Base-by-base conservation (phyloP, 2,329 filamentous ascomycete species). In the Rutstroemia sp. region DNA sequence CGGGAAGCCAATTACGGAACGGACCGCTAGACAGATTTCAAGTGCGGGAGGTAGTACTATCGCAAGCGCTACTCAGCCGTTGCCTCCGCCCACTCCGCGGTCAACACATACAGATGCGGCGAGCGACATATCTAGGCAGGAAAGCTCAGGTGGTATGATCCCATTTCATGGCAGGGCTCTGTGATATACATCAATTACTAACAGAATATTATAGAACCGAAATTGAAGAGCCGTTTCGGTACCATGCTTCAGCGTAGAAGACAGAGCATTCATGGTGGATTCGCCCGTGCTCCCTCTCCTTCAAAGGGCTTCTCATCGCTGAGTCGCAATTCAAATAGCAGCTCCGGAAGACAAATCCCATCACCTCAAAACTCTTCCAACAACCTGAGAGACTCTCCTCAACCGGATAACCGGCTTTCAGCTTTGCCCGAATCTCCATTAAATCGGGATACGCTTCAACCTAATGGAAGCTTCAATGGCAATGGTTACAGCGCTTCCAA, bases 191-290 rank as follows among this genome's bases (percentile, higher is more conserved):
- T 14, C 6, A 6, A 10, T 30, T 48, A 27, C 55, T 57, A 45
- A 57, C 9, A 21, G 14, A 36, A 5, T 16, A 5, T 30, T 44
- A 21, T 51, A 70, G 80, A 82, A 64, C 80, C 80, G 56, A 82
- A 79, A 63, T 66, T 84, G 44, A 77, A 83, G 48, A 82, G 80
- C 64, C 79, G 84, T 55, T 77, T 89, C 53, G 86, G 86, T 16
- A 89, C 86, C 12, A 85, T 89, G 74, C 78, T 89, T 46, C 79
- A 81, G 27, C 77, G 83, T 21, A 75, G 83, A 58, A 77, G 85
- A 40, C 83, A 87, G 69, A 88, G 84, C 69, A 75, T 88, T 56
- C 76, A 88, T 70, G 78, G 77, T 59, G 74, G 84, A 71, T 80
- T 67, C 80, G 75, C 57, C 78, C 73, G 68, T 52, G 64, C 66